phyloP scores from a whole-genome alignment of 1,284 basidiomycete species.

The Microbotryomycetes sp. region DNA sequence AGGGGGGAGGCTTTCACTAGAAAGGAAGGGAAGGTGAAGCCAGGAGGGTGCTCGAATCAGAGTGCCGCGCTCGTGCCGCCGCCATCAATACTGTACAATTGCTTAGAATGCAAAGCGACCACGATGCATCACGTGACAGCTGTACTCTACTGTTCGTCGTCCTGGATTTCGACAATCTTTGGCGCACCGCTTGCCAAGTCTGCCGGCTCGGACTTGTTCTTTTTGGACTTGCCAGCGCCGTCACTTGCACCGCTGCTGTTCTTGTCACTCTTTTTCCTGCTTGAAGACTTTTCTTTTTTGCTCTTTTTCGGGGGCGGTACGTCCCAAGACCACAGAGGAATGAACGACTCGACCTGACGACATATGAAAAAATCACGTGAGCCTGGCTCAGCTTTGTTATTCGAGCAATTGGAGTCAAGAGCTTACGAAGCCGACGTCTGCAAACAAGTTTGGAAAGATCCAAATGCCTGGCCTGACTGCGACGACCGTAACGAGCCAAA shows the following conservation, averaged over 20 bases:
- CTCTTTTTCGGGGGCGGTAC: conserved; percentile 70
- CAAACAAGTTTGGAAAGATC: conserved; percentile 98
- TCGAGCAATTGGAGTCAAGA: neutral
- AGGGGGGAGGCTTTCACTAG: too few relatives aligned
- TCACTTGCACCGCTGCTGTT: conserved; percentile 37
- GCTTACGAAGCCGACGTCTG: conserved; percentile 94
- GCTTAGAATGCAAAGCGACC: too few relatives aligned
- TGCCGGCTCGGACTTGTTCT: too few relatives aligned
- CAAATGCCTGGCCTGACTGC: conserved; percentile 86
- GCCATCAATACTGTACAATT: too few relatives aligned
- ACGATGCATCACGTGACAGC: too few relatives aligned
- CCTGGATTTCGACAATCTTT: too few relatives aligned
- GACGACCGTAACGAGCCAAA: conserved; percentile 88
- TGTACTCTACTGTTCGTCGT: too few relatives aligned
- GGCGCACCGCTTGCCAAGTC: too few relatives aligned
- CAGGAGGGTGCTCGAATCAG: too few relatives aligned
- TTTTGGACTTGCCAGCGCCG: too few relatives aligned
- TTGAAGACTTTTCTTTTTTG: conserved; percentile 40
- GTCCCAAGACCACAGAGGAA: conserved; percentile 97
- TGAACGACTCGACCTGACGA: conserved; percentile 85
- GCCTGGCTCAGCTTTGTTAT: neutral
- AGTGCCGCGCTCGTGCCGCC: too few relatives aligned
- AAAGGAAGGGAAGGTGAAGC: too few relatives aligned
- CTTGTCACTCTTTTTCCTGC: conserved; percentile 49
- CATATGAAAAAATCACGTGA: neutral